Percentiles rank a stretch among this genome's conserved stretches.
phyloP scores from a whole-genome alignment of 306 rosid species.

The Arachis hypogaea region DNA sequence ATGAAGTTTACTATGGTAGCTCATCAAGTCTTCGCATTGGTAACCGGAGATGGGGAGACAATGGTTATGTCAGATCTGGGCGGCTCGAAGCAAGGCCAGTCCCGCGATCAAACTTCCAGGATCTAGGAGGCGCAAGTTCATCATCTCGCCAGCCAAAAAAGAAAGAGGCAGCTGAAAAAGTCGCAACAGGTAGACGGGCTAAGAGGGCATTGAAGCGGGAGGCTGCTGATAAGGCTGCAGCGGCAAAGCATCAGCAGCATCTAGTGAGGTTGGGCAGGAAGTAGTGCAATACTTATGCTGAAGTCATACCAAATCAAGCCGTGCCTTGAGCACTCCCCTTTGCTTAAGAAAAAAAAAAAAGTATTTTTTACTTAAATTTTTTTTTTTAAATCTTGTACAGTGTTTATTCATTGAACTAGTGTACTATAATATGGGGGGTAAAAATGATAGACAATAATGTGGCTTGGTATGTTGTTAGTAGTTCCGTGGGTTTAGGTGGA shows the following conservation, averaged over 20 bases:
- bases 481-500: slow-evolving; percentile 32
- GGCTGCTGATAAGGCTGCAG: slow-evolving; percentile 88
- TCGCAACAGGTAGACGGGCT: slow-evolving; percentile 72
- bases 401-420: slow-evolving; percentile 27
- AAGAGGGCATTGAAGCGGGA: slow-evolving; percentile 85
- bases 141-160: slow-evolving; percentile 63
- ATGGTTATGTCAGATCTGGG: slow-evolving; percentile 75
- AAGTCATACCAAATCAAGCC: background rate
- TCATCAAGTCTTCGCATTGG: slow-evolving; percentile 74
- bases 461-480: slow-evolving; percentile 37
- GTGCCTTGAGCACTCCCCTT: slow-evolving; percentile 15
- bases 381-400: slow-evolving; percentile 36
- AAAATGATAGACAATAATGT: slow-evolving; percentile 49
- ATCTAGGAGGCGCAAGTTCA: slow-evolving; percentile 61
- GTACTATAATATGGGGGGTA: slow-evolving; percentile 26
- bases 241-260: slow-evolving; percentile 78
- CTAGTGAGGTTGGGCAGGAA: slow-evolving; percentile 66
- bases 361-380: background rate
- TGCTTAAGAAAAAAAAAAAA: slow-evolving; percentile 12
- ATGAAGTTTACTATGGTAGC: slow-evolving; percentile 59
- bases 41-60: slow-evolving; percentile 91
- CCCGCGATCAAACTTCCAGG: slow-evolving; percentile 44
- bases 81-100: slow-evolving; percentile 80
- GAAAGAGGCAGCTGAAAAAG: slow-evolving; percentile 49
- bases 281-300: slow-evolving; percentile 34